A percentile compares a stretch with the other conserved stretches of the same genome.
Evolutionary conservation across 768 basidiomycete genomes (phyloP).

Genomic region (Boletus subparvulus): DNA sequence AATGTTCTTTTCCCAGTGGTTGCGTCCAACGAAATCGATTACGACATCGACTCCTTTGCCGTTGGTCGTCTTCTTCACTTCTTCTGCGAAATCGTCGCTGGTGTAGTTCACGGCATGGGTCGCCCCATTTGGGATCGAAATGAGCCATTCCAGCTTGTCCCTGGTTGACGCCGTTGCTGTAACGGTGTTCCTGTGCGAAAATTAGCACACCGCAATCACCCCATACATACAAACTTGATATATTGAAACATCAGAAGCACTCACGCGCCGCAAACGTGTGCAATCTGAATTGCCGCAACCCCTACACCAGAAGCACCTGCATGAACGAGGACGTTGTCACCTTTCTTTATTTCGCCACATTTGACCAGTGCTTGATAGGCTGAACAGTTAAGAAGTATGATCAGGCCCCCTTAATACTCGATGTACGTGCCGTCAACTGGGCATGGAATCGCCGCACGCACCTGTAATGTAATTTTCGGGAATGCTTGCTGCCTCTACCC

Average conservation of each 20-base stretch:
- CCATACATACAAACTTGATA: not conserved
- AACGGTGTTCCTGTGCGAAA: slow-evolving; percentile 53
- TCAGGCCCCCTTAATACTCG: slow-evolving; percentile 7
- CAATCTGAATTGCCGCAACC: slow-evolving; percentile 83
- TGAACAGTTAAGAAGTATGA: slow-evolving; percentile 19
- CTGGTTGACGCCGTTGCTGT: slow-evolving; percentile 84
- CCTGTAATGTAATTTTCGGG: slow-evolving; percentile 91
- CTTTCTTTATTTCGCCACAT: slow-evolving; percentile 64
- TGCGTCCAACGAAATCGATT: slow-evolving; percentile 80
- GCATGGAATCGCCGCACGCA: slow-evolving; percentile 29
- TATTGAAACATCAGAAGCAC: slow-evolving; percentile 29
- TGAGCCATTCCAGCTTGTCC: slow-evolving; percentile 79
- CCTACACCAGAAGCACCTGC: slow-evolving; percentile 92
- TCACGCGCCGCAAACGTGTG: slow-evolving; percentile 71
- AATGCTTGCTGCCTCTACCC: slow-evolving; percentile 83
- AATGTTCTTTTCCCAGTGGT: slow-evolving; percentile 73
- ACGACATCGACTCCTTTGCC: slow-evolving; percentile 78
- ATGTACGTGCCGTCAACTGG: slow-evolving; percentile 2
- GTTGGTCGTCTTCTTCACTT: slow-evolving; percentile 65
- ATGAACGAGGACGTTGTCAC: slow-evolving; percentile 81
- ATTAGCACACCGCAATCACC: slow-evolving; percentile 7
- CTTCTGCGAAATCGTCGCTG: slow-evolving; percentile 74
- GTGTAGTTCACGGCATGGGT: slow-evolving; percentile 85
- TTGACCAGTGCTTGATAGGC: slow-evolving; percentile 66
- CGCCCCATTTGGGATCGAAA: slow-evolving; percentile 62